Base-by-base conservation (phyloP, 2,329 filamentous ascomycete genomes). In the Corinectria fuckeliana region DNA sequence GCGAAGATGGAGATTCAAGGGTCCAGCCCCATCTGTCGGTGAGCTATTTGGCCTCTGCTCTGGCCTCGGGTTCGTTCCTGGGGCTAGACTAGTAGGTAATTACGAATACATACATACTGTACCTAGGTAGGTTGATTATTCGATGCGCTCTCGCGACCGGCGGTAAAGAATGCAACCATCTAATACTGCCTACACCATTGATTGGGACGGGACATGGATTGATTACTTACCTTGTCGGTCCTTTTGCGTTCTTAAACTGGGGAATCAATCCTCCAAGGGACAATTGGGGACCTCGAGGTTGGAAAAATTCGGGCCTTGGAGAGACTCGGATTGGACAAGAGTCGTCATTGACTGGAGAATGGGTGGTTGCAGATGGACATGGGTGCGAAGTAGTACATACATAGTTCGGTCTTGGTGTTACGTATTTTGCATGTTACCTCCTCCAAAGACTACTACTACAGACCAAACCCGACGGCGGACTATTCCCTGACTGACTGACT, bases 191-290 rank as follows among this genome's bases (percentile, higher is more conserved):
- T 13, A 30, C 11, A 30, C 28, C 3, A 32, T n/a, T 11, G 18
- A 13, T 47, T 30, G 30, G 18, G 26, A 45, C 30, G 32, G 20
- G n/a, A n/a, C n/a, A n/a, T n/a, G n/a, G n/a, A n/a, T n/a, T n/a
- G n/a, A n/a, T n/a, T n/a, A n/a, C n/a, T n/a, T 47, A 51, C 34
- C 48, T 52, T 36, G 49, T 47, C 55, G 49, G 48, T 26, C 48
- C 49, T 28, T 48, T 56, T 56, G 53, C 44, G n/a, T n/a, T 47
- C 47, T 14, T 30, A 7, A 25, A 25, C 39, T 42, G 39, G 11
- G 14, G 39, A 42, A 42, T 20, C 36, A 16, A 30, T 16, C 28
- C 25, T 13, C 16, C n/a, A n/a, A 10, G 36, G 25, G 34, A 34
- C 28, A 26, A 36, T 56, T 50, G 36, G 26, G 20, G 32, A 34